phyloP scores from a whole-genome alignment of 495 filamentous ascomycete genomes.

The Hyaloscypha variabilis region DNA sequence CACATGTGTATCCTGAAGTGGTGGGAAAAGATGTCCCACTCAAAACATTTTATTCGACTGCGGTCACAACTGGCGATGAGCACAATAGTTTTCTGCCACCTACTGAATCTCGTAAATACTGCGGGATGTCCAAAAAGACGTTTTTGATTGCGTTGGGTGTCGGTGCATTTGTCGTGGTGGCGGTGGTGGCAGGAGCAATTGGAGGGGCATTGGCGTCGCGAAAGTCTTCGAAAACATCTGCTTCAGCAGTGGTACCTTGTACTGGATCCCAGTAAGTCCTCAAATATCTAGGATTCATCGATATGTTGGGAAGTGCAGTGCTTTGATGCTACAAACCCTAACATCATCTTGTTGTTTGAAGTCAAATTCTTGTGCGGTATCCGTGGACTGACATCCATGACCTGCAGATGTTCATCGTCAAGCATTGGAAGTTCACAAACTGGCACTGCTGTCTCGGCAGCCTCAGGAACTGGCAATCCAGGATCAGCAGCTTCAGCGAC shows the following conservation, averaged over 20 bases:
- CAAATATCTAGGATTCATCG: background rate
- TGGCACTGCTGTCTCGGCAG: background rate
- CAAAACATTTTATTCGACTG: background rate
- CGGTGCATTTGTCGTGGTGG: background rate
- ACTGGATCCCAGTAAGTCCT: background rate
- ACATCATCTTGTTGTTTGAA: no score
- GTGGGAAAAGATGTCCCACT: background rate
- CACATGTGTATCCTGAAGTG: background rate
- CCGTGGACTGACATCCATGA: background rate
- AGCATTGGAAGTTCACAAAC: no score
- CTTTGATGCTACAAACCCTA: no score
- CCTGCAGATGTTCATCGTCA: background rate
- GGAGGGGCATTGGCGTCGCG: background rate
- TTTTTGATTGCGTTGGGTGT: background rate
- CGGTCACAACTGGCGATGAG: background rate
- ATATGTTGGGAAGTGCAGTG: no score
- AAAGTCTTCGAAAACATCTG: background rate
- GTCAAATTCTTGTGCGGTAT: background rate
- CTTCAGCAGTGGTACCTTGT: background rate
- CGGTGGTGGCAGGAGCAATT: background rate
- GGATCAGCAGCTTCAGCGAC: background rate
- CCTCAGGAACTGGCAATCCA: background rate
- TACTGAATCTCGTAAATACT: background rate
- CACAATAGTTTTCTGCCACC: background rate
- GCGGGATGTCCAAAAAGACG: conserved; percentile 1